These are phyloP conservation scores for Chlorociboria aeruginascens DNA, from an alignment of 495 filamentous ascomycete genomes.

Conservation along the genomic window DNA sequence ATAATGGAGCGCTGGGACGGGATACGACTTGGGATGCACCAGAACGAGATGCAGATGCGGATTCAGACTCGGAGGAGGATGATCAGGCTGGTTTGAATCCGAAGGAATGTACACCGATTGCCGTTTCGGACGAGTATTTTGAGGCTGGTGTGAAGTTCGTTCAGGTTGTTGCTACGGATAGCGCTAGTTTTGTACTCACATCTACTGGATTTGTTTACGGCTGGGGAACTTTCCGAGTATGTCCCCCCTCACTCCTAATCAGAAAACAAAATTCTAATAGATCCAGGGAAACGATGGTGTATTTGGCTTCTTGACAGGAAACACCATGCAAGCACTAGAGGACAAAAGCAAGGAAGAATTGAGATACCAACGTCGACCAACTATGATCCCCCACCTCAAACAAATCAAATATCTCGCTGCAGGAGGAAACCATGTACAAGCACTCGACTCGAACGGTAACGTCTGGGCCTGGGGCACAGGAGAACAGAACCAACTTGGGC, in stretches of 20 bases:
- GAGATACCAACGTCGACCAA: constrained; percentile 25
- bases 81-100: constrained; percentile 47
- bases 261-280: not conserved
- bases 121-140: constrained; percentile 25
- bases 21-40: constrained; percentile 42
- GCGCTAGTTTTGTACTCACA: constrained; percentile 51
- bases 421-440: constrained; percentile 62
- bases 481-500: constrained; percentile 61
- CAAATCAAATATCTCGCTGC: constrained; percentile 47
- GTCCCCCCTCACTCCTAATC: constrained; percentile 3
- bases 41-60: constrained; percentile 31
- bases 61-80: constrained; percentile 24
- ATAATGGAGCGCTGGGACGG: constrained; percentile 52
- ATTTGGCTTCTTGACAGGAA: constrained; percentile 42
- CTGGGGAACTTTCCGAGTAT: constrained; percentile 58
- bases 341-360: not conserved
- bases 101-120: constrained; percentile 43
- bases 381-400: constrained; percentile 37
- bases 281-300: constrained; percentile 49
- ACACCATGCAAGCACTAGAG: not conserved
- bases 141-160: constrained; percentile 31
- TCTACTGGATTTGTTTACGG: constrained; percentile 52
- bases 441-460: constrained; percentile 49
- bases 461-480: constrained; percentile 62
- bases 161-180: constrained; percentile 50